phyloP scores from a whole-genome alignment of 352 stramenopile genomes.

The Pythium scleroteichum region DNA sequence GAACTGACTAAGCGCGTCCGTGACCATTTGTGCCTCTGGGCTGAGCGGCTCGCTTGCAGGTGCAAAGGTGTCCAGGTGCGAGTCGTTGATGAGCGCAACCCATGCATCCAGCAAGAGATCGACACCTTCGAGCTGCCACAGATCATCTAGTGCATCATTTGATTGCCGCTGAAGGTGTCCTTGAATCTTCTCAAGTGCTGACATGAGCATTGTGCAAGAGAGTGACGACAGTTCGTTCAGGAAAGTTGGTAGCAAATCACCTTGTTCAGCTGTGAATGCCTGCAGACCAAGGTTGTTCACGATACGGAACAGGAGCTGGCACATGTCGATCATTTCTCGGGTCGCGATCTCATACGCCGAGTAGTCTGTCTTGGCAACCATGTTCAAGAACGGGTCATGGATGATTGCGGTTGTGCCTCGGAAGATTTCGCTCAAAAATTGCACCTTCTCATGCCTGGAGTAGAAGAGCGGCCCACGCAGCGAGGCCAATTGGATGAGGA shows the following conservation, averaged over 20 bases:
- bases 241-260: conserved; percentile 55
- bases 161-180: conserved; percentile 47
- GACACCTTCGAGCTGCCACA: conserved; percentile 85
- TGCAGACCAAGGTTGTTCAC: conserved; percentile 76
- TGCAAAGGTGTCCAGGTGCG: conserved; percentile 38
- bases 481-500: conserved; percentile 78
- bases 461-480: conserved; percentile 73
- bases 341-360: conserved; percentile 68
- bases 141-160: conserved; percentile 56
- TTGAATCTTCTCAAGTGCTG: conserved; percentile 61
- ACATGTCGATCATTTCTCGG: conserved; percentile 83
- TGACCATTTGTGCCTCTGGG: conserved; percentile 37
- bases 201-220: conserved; percentile 70
- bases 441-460: conserved; percentile 56
- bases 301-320: conserved; percentile 75
- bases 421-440: conserved; percentile 75
- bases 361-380: conserved; percentile 63
- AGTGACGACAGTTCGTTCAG: conserved; percentile 71
- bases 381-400: conserved; percentile 73
- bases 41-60: conserved; percentile 28
- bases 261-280: conserved; percentile 36
- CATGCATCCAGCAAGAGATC: conserved; percentile 82
- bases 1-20: conserved; percentile 50
- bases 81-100: conserved; percentile 69
- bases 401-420: conserved; percentile 60